phyloP scores from a whole-genome alignment of 179 eudicot species.

The Heliamphora ciliata region DNA sequence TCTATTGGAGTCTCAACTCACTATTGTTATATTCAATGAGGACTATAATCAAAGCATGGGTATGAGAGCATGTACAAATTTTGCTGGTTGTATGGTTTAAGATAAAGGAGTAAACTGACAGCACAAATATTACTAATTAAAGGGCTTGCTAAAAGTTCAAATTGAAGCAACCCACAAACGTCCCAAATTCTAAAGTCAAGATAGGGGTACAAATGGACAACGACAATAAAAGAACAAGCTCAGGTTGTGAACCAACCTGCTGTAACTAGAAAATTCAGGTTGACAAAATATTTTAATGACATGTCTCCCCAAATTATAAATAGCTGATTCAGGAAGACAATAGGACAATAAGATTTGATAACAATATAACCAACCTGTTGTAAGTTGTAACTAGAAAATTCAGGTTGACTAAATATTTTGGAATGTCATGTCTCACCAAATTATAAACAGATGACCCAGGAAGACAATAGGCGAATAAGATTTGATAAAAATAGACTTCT shows the following conservation, averaged over 20 bases:
- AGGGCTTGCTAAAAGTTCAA: neutral
- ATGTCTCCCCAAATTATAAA: neutral
- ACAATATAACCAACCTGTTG: neutral
- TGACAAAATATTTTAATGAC: neutral
- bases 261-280: neutral
- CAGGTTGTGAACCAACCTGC: neutral
- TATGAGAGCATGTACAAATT: neutral
- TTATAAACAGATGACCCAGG: neutral
- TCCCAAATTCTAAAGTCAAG: neutral
- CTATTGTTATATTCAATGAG: neutral
- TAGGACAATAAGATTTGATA: neutral
- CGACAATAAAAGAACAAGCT: neutral
- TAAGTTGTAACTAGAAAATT: neutral
- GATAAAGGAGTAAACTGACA: neutral
- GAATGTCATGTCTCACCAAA: neutral
- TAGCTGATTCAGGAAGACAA: neutral
- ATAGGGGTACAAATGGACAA: neutral
- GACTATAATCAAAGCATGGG: neutral
- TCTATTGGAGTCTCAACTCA: neutral
- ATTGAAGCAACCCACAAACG: neutral
- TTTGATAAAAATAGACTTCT: neutral
- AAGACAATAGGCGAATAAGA: constrained; percentile 7
- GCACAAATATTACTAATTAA: neutral
- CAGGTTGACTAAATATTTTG: neutral
- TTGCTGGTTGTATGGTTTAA: neutral